Conservation (phyloP, 2,329 filamentous ascomycete genomes). For the Penicillium oxalicum region DNA sequence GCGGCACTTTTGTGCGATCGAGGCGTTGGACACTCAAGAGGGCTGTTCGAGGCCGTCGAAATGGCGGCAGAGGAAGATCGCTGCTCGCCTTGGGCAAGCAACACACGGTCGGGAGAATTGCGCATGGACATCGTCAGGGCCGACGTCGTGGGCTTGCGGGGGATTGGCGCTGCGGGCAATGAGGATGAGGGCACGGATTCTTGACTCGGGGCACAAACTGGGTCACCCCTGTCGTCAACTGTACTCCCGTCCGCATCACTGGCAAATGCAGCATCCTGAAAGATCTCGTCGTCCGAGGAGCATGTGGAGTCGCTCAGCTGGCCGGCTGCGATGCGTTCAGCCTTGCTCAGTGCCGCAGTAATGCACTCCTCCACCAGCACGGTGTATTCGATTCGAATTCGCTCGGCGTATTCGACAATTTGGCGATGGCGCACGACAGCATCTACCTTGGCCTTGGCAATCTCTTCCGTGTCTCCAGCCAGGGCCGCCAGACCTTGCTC, state of each 20-base stretch:
- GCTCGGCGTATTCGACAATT: conserved; percentile 92
- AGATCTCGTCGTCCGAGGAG: conserved; percentile 52
- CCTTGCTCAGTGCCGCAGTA: conserved; percentile 82
- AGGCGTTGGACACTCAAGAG: conserved; percentile 83
- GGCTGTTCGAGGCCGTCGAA: conserved; percentile 83
- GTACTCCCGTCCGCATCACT: conserved; percentile 6
- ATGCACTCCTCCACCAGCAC: conserved; percentile 94
- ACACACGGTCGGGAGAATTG: conserved; percentile 47
- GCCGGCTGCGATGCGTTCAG: conserved; percentile 78
- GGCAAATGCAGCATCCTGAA: conserved; percentile 30
- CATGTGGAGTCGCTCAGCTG: conserved; percentile 71
- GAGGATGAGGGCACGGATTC: conserved; percentile 7
- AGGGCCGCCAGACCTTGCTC: conserved; percentile 82
- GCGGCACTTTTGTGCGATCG: conserved; percentile 65
- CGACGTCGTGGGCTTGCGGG: conserved; percentile 31
- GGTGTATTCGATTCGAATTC: conserved; percentile 89
- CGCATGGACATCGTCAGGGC: conserved; percentile 53
- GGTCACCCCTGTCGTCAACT: conserved; percentile 7
- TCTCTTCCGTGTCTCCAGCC: conserved; percentile 82
- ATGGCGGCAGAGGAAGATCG: conserved; percentile 56
- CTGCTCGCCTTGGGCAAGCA: conserved; percentile 42
- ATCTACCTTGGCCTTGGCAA: conserved; percentile 84
- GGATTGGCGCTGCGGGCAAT: conserved; percentile 11
- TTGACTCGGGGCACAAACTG: conserved; percentile 7
- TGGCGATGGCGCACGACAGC: conserved; percentile 84